Conservation (phyloP, 139 green algal genomes). For the Volvox africanus region DNA sequence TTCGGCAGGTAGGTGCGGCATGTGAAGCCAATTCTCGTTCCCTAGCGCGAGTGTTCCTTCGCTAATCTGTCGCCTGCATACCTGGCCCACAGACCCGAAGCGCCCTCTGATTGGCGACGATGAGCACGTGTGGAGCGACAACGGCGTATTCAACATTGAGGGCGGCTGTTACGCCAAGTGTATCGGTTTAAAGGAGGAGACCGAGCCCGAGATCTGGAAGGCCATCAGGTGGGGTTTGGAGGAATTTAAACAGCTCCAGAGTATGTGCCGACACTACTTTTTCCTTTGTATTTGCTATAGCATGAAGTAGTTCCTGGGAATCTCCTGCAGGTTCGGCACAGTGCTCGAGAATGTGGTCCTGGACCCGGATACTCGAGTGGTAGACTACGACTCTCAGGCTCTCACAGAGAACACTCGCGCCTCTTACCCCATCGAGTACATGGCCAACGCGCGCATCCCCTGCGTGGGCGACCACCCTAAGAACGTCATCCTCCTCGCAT, state of each 20-base stretch:
- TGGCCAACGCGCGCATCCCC: conserved; percentile 92
- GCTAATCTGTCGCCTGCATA: background rate
- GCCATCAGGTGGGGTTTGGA: conserved; percentile 85
- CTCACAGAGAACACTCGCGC: conserved; percentile 88
- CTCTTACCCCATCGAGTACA: conserved; percentile 96
- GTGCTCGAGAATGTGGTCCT: conserved; percentile 96
- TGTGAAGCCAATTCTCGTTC: background rate
- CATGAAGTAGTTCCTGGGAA: no score
- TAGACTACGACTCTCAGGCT: conserved; percentile 75
- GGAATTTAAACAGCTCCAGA: no score
- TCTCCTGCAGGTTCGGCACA: conserved; percentile 79
- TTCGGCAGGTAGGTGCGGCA: conserved; percentile 48
- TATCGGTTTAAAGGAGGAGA: conserved; percentile 72
- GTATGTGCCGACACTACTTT: no score
- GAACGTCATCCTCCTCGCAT: conserved; percentile 83
- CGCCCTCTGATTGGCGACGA: conserved; percentile 94
- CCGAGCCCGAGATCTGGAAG: conserved; percentile 94
- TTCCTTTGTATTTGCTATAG: no score
- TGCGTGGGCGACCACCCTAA: conserved; percentile 91
- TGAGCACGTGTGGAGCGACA: conserved; percentile 92
- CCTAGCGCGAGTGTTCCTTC: background rate
- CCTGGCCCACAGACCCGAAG: conserved; percentile 71
- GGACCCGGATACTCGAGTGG: conserved; percentile 70
- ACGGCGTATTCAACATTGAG: conserved; percentile 96
- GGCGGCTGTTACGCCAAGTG: conserved; percentile 97